These are phyloP conservation scores for Colletotrichum tropicale DNA, from an alignment of 2,329 filamentous ascomycete species.

Conservation along the genomic window DNA sequence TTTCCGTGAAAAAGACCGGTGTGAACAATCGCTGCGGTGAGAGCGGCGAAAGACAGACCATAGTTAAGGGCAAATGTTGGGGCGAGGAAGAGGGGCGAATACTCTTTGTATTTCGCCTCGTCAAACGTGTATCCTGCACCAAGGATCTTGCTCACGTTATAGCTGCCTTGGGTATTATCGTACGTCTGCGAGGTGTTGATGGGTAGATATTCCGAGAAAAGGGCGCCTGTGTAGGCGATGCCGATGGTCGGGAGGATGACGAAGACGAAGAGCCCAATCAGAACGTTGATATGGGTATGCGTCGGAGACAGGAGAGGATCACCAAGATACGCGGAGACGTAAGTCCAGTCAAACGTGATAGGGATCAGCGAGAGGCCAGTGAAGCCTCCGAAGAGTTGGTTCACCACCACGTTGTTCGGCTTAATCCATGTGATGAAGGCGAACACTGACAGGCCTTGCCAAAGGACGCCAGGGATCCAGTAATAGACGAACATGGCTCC, in stretches of 20 bases:
- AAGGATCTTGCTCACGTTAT: constrained; percentile 58
- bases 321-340: constrained; percentile 44
- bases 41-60: constrained; percentile 49
- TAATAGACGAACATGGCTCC: constrained; percentile 53
- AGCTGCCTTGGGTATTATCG: constrained; percentile 58
- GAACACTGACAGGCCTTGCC: constrained; percentile 52
- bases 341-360: constrained; percentile 60
- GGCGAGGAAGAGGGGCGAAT: constrained; percentile 36
- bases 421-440: constrained; percentile 66
- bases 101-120: constrained; percentile 59
- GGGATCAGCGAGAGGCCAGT: constrained; percentile 65
- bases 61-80: constrained; percentile 53
- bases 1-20: constrained; percentile 55
- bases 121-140: constrained; percentile 60
- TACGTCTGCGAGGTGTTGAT: constrained; percentile 59
- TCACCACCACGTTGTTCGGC: constrained; percentile 61
- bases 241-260: constrained; percentile 39
- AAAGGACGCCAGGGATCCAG: constrained; percentile 57
- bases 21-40: constrained; percentile 58
- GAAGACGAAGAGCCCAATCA: constrained; percentile 4
- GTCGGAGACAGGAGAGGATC: constrained; percentile 30
- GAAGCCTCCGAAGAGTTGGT: constrained; percentile 64
- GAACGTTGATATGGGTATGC: constrained; percentile 9
- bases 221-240: constrained; percentile 48
- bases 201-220: constrained; percentile 58